phyloP scores from a whole-genome alignment of 305 asterid genomes.

The Solanum aculeatissimum region DNA sequence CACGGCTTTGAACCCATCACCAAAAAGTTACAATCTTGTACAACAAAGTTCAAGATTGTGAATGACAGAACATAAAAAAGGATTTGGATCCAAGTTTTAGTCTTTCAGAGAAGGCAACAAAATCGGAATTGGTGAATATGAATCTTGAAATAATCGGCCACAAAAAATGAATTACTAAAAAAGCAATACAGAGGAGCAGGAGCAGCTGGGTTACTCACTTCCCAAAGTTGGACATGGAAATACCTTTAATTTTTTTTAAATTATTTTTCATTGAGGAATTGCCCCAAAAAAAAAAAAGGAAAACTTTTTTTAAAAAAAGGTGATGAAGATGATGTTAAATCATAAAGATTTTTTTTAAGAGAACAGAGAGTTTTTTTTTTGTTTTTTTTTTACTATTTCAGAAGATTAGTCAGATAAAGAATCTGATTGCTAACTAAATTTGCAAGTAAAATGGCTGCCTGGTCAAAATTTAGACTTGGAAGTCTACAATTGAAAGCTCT shows the following conservation, averaged over 20 bases:
- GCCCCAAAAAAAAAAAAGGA: background rate
- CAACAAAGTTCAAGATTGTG: background rate
- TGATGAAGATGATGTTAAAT: background rate
- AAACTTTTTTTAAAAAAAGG: no score
- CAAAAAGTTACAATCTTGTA: background rate
- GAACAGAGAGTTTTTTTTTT: no score
- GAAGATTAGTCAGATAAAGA: background rate
- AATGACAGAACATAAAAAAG: background rate
- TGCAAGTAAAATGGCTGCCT: background rate
- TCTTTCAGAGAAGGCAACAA: background rate
- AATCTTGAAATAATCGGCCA: background rate
- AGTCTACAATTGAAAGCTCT: background rate
- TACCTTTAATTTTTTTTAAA: background rate
- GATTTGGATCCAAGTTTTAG: background rate
- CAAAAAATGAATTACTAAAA: background rate
- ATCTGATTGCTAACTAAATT: background rate
- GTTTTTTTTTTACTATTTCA: no score
- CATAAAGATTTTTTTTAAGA: background rate
- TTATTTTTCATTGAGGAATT: background rate
- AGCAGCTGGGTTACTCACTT: background rate
- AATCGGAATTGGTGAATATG: background rate
- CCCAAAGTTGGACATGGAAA: background rate
- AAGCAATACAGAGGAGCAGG: background rate
- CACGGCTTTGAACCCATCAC: constrained; percentile 97
- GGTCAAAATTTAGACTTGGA: background rate